These are phyloP conservation scores for Neurospora sp. DNA, from an alignment of 2,329 filamentous ascomycete species.

Conservation along the genomic window DNA sequence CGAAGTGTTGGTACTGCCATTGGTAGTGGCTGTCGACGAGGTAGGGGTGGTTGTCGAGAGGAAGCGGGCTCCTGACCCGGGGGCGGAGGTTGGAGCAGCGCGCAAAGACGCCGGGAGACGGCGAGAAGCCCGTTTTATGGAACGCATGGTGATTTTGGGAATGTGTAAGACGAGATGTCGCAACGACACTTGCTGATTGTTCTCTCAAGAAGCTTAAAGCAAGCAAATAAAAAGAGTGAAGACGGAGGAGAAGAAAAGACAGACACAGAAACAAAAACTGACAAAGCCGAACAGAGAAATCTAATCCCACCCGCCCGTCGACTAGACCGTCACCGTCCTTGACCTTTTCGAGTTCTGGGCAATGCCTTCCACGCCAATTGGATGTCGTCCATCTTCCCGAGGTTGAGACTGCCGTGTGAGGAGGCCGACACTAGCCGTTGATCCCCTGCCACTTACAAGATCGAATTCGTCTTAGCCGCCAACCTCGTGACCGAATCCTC, in stretches of 20 bases:
- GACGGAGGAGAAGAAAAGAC: background rate
- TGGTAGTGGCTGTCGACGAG: slow-evolving; percentile 26
- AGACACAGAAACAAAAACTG: background rate
- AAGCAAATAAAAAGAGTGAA: background rate
- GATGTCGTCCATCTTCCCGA: background rate
- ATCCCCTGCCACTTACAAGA: background rate
- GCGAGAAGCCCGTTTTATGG: slow-evolving; percentile 41
- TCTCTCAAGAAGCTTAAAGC: background rate
- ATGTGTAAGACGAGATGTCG: background rate
- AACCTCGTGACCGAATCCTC: background rate
- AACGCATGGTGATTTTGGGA: slow-evolving; percentile 36
- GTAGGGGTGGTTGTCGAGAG: slow-evolving; percentile 16
- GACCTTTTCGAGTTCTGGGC: background rate
- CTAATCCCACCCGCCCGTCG: background rate
- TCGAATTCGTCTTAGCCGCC: background rate
- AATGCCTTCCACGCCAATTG: background rate
- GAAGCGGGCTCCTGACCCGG: slow-evolving; percentile 9
- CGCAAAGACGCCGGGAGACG: slow-evolving; percentile 28
- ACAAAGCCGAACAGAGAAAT: background rate
- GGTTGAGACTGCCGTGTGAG: background rate
- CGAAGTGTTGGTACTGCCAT: slow-evolving; percentile 21
- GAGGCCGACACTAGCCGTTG: slow-evolving; percentile 16
- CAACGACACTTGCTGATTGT: background rate
- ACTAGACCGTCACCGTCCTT: background rate
- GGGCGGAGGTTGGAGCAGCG: background rate